Evolutionary conservation across 805 yeast species (phyloP).

Genomic region (Kodamaea laetipori): DNA sequence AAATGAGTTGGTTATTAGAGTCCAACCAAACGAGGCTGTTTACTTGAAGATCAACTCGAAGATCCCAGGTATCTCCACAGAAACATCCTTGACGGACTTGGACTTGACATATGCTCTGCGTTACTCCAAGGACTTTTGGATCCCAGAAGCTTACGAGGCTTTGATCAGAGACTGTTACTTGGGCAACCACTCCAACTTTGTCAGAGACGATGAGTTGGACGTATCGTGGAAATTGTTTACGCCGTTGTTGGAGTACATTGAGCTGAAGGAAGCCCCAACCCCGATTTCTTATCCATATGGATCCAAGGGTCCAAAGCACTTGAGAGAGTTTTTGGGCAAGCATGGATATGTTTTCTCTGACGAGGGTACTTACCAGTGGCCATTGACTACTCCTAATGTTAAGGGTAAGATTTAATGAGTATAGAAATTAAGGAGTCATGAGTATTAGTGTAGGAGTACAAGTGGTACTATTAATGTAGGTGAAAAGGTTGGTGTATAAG

Average conservation of each 20-base stretch:
- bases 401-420: conserved; percentile 28
- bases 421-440: not conserved
- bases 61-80: conserved; percentile 86
- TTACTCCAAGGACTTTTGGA: conserved; percentile 80
- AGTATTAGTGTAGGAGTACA: not conserved
- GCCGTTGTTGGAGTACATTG: conserved; percentile 81
- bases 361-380: conserved; percentile 83
- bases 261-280: conserved; percentile 64
- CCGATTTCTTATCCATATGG: conserved; percentile 84
- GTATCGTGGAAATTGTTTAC: conserved; percentile 92
- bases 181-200: conserved; percentile 96
- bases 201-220: conserved; percentile 95
- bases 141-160: conserved; percentile 98
- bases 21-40: conserved; percentile 94
- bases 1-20: conserved; percentile 90
- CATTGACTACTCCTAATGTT: conserved; percentile 61
- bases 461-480: too few species aligned
- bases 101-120: conserved; percentile 83
- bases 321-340: conserved; percentile 59
- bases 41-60: conserved; percentile 92
- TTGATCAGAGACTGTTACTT: conserved; percentile 85
- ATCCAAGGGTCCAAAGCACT: conserved; percentile 78
- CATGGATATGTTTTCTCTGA: conserved; percentile 75
- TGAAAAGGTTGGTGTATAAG: too few species aligned
- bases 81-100: conserved; percentile 82